These are phyloP conservation scores for Septoria petroselini DNA, from an alignment of 2,329 filamentous ascomycete species.

Conservation along the genomic window DNA sequence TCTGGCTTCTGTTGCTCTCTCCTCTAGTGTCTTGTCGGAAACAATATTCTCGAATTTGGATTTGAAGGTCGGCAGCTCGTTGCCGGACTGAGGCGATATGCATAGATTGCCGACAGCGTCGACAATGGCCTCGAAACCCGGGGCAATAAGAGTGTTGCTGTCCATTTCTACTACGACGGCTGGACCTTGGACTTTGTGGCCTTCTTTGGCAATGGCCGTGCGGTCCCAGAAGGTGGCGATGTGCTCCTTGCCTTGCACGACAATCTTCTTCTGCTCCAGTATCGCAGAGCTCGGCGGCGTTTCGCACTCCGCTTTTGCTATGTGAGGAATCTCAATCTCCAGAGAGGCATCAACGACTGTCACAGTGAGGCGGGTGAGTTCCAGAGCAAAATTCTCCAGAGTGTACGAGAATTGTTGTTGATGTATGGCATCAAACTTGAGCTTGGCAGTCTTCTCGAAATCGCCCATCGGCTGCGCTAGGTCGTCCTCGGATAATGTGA, in stretches of 20 bases:
- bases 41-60: slow-evolving; percentile 26
- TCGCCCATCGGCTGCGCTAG: slow-evolving; percentile 25
- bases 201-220: slow-evolving; percentile 25
- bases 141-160: slow-evolving; percentile 30
- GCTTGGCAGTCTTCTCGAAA: slow-evolving; percentile 27
- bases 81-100: slow-evolving; percentile 29
- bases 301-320: slow-evolving; percentile 22
- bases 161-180: slow-evolving; percentile 32
- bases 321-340: slow-evolving; percentile 28
- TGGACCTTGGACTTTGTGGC: slow-evolving; percentile 28
- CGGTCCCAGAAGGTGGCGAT: slow-evolving; percentile 29
- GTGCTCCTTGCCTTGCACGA: slow-evolving; percentile 28
- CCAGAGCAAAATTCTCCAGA: slow-evolving; percentile 30
- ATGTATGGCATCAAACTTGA: slow-evolving; percentile 28
- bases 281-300: slow-evolving; percentile 26
- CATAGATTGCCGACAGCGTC: slow-evolving; percentile 31
- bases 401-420: slow-evolving; percentile 32
- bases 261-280: slow-evolving; percentile 28
- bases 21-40: slow-evolving; percentile 24
- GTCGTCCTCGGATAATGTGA: slow-evolving; percentile 25
- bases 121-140: slow-evolving; percentile 27
- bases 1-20: slow-evolving; percentile 27
- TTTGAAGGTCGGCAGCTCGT: slow-evolving; percentile 29
- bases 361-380: slow-evolving; percentile 29
- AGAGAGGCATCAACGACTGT: slow-evolving; percentile 28